Base-by-base conservation (phyloP, 2,329 filamentous ascomycete species). In the Fusarium paranaense region DNA sequence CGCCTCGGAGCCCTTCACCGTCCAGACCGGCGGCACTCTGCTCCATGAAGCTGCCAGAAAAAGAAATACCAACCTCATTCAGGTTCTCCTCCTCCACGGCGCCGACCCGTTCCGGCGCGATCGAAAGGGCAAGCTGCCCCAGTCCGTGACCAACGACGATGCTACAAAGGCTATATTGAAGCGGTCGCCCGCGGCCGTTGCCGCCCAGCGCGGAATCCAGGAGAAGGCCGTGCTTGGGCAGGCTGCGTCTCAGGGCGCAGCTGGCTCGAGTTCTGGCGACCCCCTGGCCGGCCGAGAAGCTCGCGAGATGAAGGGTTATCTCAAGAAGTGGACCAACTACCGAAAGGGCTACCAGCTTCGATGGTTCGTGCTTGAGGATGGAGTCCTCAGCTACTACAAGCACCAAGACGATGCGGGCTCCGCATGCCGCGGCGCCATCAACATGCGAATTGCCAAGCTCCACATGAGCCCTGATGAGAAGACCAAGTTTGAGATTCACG, bases 311-410 rank as follows among this genome's bases (percentile, higher is more conserved):
- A 98, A 97, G 85, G 97, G 97, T 8, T 99, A 98, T 82, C 87
- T 99, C 66, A 98, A 98, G 85, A 99, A 99, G 83, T 99, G 97
- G 97, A 99, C 97, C 57, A 99, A 99, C 82, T 99, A 99, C 82
- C 95, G 96, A 25, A 95, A 94, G 80, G 97, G 97, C 10, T 99
- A 98, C 85, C 98, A 99, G 85, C 83, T 99, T 73, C 90, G 97
- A 69, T 99, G 96, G 95, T 99, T 99, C 81, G 97, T 98, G 16
- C 90, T 99, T 10, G 97, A 99, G 81, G 97, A 99, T 81, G 97
- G 97, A 14, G 96, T 99, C 14, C 84, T 99, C 75, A 98, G 97
- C 83, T 99, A 99, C 85, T 99, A 98, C 86, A 99, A 99, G 85
- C 95, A 98, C 82, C 97, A 99, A 84, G 97, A 99, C 81, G 97